These are phyloP conservation scores for Truncatella angustata DNA, from an alignment of 2,329 filamentous ascomycete species.

Conservation along the genomic window DNA sequence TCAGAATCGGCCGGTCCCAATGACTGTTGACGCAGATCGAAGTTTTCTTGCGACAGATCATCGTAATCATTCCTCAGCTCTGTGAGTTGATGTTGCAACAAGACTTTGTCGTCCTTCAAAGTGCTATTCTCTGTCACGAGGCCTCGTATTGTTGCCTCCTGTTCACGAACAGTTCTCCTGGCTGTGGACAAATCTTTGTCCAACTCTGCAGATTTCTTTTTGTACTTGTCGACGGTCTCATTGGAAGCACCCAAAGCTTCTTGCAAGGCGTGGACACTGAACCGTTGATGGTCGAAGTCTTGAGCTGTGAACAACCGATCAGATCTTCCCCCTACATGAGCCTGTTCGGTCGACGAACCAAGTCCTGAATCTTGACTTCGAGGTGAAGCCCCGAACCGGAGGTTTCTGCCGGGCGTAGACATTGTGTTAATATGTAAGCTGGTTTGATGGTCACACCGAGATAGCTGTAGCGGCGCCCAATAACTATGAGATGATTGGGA, in stretches of 20 bases:
- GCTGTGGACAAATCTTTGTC: conserved; percentile 16
- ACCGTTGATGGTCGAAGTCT: conserved; percentile 21
- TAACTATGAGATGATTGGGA: not conserved
- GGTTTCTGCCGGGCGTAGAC: conserved; percentile 5
- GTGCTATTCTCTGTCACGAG: not conserved
- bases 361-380: conserved; percentile 21
- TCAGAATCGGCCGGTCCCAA: conserved; percentile 1
- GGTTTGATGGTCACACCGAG: conserved; percentile 5
- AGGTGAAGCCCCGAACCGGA: conserved; percentile 8
- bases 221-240: conserved; percentile 22
- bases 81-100: no score
- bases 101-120: not conserved
- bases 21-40: not conserved
- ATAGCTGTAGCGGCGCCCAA: conserved; percentile 4
- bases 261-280: conserved; percentile 24
- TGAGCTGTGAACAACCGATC: conserved; percentile 23
- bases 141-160: conserved; percentile 8
- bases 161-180: conserved; percentile 13
- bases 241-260: conserved; percentile 21
- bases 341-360: conserved; percentile 31
- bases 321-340: conserved; percentile 23
- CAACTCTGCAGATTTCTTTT: conserved; percentile 20
- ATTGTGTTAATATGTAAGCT: not conserved
- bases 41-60: not conserved
- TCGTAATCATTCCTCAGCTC: not conserved